A percentile compares a stretch with the other conserved stretches of the same genome.
Evolutionary conservation across 2,329 filamentous ascomycete genomes (phyloP).

Genomic region (Penicillium sp.): DNA sequence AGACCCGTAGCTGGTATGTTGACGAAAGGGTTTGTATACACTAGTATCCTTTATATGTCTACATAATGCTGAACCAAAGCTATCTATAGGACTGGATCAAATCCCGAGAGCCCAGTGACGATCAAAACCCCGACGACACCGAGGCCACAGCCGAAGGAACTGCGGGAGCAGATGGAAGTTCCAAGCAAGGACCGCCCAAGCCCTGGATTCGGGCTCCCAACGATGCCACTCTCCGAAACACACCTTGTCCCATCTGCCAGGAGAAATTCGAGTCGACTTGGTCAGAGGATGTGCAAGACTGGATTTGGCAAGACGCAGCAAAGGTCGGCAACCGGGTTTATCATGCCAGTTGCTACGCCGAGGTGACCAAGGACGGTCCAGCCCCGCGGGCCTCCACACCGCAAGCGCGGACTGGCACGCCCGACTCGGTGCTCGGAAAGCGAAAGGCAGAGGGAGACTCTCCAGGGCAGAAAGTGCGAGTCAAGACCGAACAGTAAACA

Average conservation of each 20-base stretch:
- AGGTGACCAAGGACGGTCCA: constrained; percentile 67
- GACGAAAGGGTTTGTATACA: constrained; percentile 68
- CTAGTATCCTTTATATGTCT: constrained; percentile 1
- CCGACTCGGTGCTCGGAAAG: constrained; percentile 68
- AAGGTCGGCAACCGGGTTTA: constrained; percentile 76
- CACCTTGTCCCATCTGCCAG: constrained; percentile 88
- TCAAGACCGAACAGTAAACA: constrained; percentile 40
- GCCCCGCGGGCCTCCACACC: constrained; percentile 29
- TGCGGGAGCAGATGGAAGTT: constrained; percentile 38
- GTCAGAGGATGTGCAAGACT: constrained; percentile 90
- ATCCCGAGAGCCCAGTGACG: constrained; percentile 75
- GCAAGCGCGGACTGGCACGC: constrained; percentile 51
- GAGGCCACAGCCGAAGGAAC: constrained; percentile 41
- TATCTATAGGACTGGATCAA: constrained; percentile 76
- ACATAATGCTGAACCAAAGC: constrained; percentile 26
- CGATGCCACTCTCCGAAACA: constrained; percentile 69
- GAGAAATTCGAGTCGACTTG: constrained; percentile 91
- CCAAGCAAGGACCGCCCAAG: constrained; percentile 58
- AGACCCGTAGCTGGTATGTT: constrained; percentile 93
- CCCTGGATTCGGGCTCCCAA: constrained; percentile 83
- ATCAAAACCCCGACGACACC: constrained; percentile 46
- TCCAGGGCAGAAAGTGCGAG: constrained; percentile 36
- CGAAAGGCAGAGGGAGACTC: constrained; percentile 64
- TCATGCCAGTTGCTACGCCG: constrained; percentile 84
- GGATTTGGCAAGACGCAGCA: constrained; percentile 91